Base-by-base conservation (phyloP, 2,329 filamentous ascomycete genomes). In the Arthrobotrys iridis region DNA sequence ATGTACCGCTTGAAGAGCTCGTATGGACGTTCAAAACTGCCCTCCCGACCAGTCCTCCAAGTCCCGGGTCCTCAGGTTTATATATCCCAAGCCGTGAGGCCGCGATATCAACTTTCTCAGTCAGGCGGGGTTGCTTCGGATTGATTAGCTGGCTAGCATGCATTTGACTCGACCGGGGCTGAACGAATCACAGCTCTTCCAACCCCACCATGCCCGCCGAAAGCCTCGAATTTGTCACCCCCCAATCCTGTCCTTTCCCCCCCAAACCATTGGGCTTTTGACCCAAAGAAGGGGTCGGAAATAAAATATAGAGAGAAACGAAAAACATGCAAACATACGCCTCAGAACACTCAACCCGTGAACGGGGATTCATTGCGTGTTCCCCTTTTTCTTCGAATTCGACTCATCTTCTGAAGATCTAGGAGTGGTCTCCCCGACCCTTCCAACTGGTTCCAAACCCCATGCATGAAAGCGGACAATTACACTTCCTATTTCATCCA, bases 151-250 rank as follows among this genome's bases (percentile, higher is more conserved):
- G 66, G 66, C 66, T 11, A 62, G 37, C 8, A 22, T 60, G 65
- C 65, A 62, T 70, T 24, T 37, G 60, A 46, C 46, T 55, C n/a
- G 46, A 65, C 60, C 40, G 37, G 60, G 60, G 63, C 65, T 70
- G 66, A 55, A 63, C 66, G 57, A 63, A 71, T 71, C 58, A 64
- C 58, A 63, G 58, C 43, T 40, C 13, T 52, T 33, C 46, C 59
- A 64, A 65, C 68, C 68, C 68, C 68, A 73, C 68, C 68, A 73
- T 22, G 50, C 28, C 68, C 40, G 58, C 59, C 59, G 59, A 65
- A 64, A 28, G 33, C 41, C 48, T 55, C 58, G 28, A 37, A 59
- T 50, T 50, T 46, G 46, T 40, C 46, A 40, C 45, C 33, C 37
- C 48, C 33, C 18, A 63, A 41, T 55, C 37, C 22, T 43, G 58